These are phyloP conservation scores for Phialophora tarda DNA, from an alignment of 2,329 filamentous ascomycete species.

Conservation along the genomic window DNA sequence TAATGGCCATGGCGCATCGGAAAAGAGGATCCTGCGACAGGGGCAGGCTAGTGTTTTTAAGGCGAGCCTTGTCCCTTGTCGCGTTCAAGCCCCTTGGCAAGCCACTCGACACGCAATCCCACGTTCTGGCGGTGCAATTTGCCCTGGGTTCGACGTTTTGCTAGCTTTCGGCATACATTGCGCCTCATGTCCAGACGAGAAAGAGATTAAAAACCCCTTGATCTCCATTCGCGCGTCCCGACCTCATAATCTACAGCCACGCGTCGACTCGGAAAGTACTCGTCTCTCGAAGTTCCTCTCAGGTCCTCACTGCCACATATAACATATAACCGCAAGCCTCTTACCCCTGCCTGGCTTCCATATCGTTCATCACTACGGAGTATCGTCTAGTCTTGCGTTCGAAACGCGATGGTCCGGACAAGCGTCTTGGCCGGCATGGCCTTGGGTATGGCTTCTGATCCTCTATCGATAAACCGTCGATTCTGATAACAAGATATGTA, in stretches of 20 bases:
- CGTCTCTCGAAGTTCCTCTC: neutral
- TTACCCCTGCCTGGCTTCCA: neutral
- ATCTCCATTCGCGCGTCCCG: conserved; percentile 4
- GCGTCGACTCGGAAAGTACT: neutral
- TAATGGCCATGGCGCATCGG: conserved; percentile 18
- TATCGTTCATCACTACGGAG: neutral
- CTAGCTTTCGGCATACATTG: neutral
- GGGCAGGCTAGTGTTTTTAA: conserved; percentile 14
- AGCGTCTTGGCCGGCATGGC: conserved; percentile 28
- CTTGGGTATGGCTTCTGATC: conserved; percentile 23
- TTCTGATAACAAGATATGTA: conserved; percentile 45
- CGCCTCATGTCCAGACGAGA: neutral
- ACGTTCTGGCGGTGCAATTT: conserved; percentile 23
- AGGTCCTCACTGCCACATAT: neutral
- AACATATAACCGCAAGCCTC: neutral
- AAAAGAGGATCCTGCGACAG: conserved; percentile 9
- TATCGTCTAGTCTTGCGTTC: neutral
- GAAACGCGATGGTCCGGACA: conserved; percentile 28
- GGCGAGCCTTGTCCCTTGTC: neutral
- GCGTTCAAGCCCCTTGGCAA: conserved; percentile 30
- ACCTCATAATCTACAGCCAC: neutral
- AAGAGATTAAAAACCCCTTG: conserved; percentile 5
- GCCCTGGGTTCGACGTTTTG: conserved; percentile 20
- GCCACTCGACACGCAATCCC: conserved; percentile 28
- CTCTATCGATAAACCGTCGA: conserved; percentile 17